A percentile compares a stretch with the other conserved stretches of the same genome.
Evolutionary conservation across 805 yeast species (phyloP).

Genomic region (Helenozyma rhizophorensis): DNA sequence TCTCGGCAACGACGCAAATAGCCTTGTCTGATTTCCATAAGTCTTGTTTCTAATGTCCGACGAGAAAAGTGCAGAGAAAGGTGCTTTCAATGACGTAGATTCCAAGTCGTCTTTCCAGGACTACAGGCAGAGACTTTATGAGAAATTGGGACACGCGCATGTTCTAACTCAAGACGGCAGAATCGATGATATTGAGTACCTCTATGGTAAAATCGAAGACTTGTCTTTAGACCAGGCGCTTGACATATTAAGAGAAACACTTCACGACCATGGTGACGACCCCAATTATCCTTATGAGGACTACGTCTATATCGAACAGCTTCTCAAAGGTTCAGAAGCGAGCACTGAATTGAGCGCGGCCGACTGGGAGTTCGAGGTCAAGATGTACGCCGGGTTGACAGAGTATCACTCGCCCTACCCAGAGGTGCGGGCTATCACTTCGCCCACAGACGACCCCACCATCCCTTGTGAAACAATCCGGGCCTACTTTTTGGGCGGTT

Average conservation of each 20-base stretch:
- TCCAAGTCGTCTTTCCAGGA: slow-evolving; percentile 1
- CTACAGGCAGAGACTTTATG: slow-evolving; percentile 4
- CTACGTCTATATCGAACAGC: slow-evolving; percentile 1
- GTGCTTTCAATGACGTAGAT: no score
- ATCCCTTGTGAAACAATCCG: neutral
- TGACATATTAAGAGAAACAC: neutral
- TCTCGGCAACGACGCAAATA: no score
- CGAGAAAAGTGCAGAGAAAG: no score
- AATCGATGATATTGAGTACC: slow-evolving; percentile 7
- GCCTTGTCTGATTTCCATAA: no score
- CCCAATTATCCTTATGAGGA: slow-evolving; percentile 1
- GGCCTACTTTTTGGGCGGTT: neutral
- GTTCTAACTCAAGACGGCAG: slow-evolving; percentile 1
- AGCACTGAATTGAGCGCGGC: neutral
- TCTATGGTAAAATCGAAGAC: slow-evolving; percentile 2
- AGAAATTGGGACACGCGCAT: slow-evolving; percentile 7
- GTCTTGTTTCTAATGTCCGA: no score
- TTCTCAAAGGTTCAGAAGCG: neutral
- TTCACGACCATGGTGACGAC: slow-evolving; percentile 1
- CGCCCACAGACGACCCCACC: slow-evolving; percentile 1
- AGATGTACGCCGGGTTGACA: neutral
- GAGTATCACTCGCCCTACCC: no score
- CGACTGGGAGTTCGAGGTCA: slow-evolving; percentile 1
- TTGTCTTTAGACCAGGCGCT: slow-evolving; percentile 3
- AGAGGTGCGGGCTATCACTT: no score